These are phyloP conservation scores for Phytopythium mirpurense DNA, from an alignment of 352 stramenopile genomes.

Conservation along the genomic window DNA sequence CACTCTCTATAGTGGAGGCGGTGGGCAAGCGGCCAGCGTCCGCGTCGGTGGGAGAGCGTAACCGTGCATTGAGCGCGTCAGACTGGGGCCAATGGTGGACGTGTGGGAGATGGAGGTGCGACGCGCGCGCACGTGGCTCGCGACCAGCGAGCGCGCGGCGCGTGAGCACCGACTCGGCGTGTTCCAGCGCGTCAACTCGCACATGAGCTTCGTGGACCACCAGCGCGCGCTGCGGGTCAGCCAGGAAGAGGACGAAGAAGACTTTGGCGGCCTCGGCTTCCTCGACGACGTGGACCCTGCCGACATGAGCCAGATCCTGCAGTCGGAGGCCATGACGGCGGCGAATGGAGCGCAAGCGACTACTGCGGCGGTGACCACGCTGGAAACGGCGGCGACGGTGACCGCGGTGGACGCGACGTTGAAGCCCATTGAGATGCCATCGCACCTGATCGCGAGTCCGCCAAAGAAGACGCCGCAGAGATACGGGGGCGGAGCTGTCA, in stretches of 20 bases:
- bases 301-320: conserved; percentile 49
- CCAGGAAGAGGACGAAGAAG: conserved; percentile 19
- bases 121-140: conserved; percentile 32
- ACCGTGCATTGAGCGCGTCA: too few species aligned
- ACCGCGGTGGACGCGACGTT: conserved; percentile 10
- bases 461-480: conserved; percentile 6
- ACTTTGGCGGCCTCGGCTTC: conserved; percentile 42
- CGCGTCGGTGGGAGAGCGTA: too few species aligned
- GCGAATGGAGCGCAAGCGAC: background rate
- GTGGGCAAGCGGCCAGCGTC: too few species aligned
- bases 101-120: conserved; percentile 42
- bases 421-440: conserved; percentile 30
- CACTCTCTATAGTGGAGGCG: too few species aligned
- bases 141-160: conserved; percentile 8
- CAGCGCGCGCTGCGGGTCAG: conserved; percentile 23
- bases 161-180: conserved; percentile 12
- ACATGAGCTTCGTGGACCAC: conserved; percentile 41
- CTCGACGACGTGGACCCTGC: conserved; percentile 39
- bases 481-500: background rate
- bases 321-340: conserved; percentile 18
- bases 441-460: conserved; percentile 16
- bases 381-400: conserved; percentile 4
- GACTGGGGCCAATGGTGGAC: too few species aligned
- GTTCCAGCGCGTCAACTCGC: conserved; percentile 26
- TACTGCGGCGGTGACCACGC: background rate